Percentiles rank a stretch among this genome's conserved stretches.
Evolutionary conservation across 2,329 filamentous ascomycete species (phyloP).

Genomic region (Pseudofabraea citricarpa): DNA sequence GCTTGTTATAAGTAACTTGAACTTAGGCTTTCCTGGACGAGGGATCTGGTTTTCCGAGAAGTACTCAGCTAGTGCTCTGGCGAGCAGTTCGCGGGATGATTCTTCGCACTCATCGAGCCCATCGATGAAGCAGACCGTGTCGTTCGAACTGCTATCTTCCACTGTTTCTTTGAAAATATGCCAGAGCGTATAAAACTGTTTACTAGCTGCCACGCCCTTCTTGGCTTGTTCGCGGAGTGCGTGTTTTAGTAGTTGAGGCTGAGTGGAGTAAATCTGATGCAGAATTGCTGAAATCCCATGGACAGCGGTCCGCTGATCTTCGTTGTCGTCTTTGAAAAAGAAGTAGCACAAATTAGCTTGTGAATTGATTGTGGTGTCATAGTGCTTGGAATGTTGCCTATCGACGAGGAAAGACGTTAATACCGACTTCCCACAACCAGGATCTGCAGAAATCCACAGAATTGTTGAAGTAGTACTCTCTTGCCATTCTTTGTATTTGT

Average conservation of each 20-base stretch:
- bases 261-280: not conserved
- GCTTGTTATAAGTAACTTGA: not conserved
- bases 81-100: not conserved
- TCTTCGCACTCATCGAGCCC: not conserved
- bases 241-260: not conserved
- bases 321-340: constrained; percentile 8
- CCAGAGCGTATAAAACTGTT: not conserved
- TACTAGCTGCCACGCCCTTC: not conserved
- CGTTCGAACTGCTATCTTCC: not conserved
- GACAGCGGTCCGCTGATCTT: not conserved
- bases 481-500: constrained; percentile 26
- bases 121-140: not conserved
- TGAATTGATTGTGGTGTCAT: constrained; percentile 16
- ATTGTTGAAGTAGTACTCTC: constrained; percentile 18
- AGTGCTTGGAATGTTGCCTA: no score
- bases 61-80: not conserved
- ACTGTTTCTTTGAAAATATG: not conserved
- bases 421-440: constrained; percentile 34
- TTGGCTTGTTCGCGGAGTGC: not conserved
- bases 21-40: not conserved
- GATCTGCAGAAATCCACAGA: constrained; percentile 33
- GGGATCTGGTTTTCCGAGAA: not conserved
- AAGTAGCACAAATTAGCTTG: constrained; percentile 3
- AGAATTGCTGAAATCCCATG: not conserved
- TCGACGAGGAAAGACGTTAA: constrained; percentile 30